phyloP scores from a whole-genome alignment of 768 basidiomycete species.

The Termitomyces sp. region DNA sequence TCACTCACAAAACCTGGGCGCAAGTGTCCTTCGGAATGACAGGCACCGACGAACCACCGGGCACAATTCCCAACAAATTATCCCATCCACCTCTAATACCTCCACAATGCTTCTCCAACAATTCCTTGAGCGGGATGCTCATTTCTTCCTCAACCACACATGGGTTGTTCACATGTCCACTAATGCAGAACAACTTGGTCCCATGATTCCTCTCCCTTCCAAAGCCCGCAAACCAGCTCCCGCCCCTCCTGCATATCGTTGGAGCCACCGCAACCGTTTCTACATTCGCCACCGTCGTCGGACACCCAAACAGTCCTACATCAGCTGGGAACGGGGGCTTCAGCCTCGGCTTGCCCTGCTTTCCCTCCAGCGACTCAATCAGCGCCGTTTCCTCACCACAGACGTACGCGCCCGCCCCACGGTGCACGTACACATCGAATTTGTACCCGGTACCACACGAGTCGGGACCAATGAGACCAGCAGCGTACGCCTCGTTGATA shows the following conservation, averaged over 20 bases:
- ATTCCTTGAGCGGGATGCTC: conserved; percentile 91
- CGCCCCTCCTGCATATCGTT: conserved; percentile 89
- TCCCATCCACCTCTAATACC: conserved; percentile 95
- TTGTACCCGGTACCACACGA: conserved; percentile 88
- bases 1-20: conserved; percentile 79
- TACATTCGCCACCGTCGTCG: conserved; percentile 96
- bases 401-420: conserved; percentile 97
- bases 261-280: conserved; percentile 98
- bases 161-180: conserved; percentile 97
- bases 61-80: conserved; percentile 94
- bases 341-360: conserved; percentile 95
- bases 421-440: conserved; percentile 99
- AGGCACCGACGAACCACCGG: conserved; percentile 93
- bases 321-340: conserved; percentile 99
- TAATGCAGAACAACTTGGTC: conserved; percentile 96
- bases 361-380: conserved; percentile 95
- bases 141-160: conserved; percentile 99
- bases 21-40: conserved; percentile 82
- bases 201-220: conserved; percentile 91
- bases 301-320: conserved; percentile 95
- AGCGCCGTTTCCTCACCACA: conserved; percentile 98
- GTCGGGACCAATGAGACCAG: conserved; percentile 83
- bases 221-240: conserved; percentile 88
- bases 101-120: conserved; percentile 96
- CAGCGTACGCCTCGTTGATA: conserved; percentile 90